phyloP scores from a whole-genome alignment of 129 eudicot species.

The Chrysanthemum seticuspe region DNA sequence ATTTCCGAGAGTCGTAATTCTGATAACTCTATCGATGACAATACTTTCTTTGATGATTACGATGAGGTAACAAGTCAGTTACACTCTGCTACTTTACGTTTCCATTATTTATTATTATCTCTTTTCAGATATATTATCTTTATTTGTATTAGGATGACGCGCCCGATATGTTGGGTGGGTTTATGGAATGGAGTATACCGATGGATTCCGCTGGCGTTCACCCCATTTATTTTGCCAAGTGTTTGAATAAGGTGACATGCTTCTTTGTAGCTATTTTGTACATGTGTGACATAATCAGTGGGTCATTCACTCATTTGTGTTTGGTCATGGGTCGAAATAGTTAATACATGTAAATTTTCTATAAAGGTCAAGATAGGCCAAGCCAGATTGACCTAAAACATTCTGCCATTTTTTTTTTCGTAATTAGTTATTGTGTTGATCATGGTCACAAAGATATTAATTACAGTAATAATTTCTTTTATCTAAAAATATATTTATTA shows the following conservation, averaged over 20 bases:
- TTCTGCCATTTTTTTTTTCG: background rate
- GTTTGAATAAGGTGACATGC: slow-evolving; percentile 67
- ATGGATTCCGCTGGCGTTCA: slow-evolving; percentile 45
- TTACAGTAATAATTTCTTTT: background rate
- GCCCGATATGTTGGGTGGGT: slow-evolving; percentile 33
- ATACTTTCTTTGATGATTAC: slow-evolving; percentile 38
- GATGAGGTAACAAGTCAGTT: slow-evolving; percentile 40
- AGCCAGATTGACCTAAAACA: background rate
- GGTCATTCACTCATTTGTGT: background rate
- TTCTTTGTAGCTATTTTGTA: slow-evolving; percentile 12
- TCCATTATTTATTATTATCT: background rate
- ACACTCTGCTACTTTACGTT: slow-evolving; percentile 11
- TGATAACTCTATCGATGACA: slow-evolving; percentile 38
- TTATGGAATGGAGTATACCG: slow-evolving; percentile 47
- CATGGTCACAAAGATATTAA: background rate
- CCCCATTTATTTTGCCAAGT: slow-evolving; percentile 76
- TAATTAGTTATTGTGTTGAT: background rate
- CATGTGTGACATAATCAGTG: background rate
- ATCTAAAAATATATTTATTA: background rate
- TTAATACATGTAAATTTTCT: too few relatives aligned
- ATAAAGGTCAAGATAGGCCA: background rate
- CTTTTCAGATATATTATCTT: slow-evolving; percentile 1
- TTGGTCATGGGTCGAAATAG: too few relatives aligned
- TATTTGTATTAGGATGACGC: slow-evolving; percentile 43
- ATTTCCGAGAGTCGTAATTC: slow-evolving; percentile 35